Evolutionary conservation across 2,329 filamentous ascomycete genomes (phyloP).

Genomic region (Laburnicola sp.): DNA sequence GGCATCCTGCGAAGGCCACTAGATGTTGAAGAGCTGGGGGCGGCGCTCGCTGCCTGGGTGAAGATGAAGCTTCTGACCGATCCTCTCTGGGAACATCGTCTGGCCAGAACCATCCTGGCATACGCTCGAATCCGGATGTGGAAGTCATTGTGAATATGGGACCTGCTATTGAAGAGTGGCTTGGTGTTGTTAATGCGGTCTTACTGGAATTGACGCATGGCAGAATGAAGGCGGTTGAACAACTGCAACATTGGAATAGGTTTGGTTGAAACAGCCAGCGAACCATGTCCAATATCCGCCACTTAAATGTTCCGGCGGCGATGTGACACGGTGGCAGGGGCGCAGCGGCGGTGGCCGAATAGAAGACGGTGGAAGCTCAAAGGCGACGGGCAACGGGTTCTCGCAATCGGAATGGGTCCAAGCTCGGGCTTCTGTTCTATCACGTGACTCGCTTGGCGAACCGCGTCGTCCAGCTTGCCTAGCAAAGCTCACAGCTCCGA

Average conservation of each 20-base stretch:
- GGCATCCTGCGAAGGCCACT: conserved; percentile 15
- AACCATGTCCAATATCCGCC: conserved; percentile 9
- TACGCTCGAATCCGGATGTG: conserved; percentile 44
- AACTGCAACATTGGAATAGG: conserved; percentile 18
- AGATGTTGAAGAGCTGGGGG: conserved; percentile 20
- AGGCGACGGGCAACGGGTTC: no score
- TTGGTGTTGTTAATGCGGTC: conserved; percentile 22
- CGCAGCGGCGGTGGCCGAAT: conserved; percentile 16
- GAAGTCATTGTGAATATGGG: conserved; percentile 44
- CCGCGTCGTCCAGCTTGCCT: conserved; percentile 5
- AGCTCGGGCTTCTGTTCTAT: no score
- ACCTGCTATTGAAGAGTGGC: conserved; percentile 4
- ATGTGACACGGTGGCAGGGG: conserved; percentile 39
- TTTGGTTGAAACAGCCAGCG: not conserved
- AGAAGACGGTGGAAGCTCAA: conserved; percentile 23
- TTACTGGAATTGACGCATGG: conserved; percentile 29
- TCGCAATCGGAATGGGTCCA: no score
- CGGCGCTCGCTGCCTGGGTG: conserved; percentile 19
- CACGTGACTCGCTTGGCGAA: conserved; percentile 26
- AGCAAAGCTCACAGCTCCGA: conserved; percentile 33
- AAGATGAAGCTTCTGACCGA: conserved; percentile 21
- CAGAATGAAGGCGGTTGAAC: conserved; percentile 1
- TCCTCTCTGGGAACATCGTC: conserved; percentile 48
- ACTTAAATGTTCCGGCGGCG: conserved; percentile 9
- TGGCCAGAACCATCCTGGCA: conserved; percentile 53